These are phyloP conservation scores for Colletotrichum gloeosporioides DNA, from an alignment of 2,329 filamentous ascomycete species.

Conservation along the genomic window DNA sequence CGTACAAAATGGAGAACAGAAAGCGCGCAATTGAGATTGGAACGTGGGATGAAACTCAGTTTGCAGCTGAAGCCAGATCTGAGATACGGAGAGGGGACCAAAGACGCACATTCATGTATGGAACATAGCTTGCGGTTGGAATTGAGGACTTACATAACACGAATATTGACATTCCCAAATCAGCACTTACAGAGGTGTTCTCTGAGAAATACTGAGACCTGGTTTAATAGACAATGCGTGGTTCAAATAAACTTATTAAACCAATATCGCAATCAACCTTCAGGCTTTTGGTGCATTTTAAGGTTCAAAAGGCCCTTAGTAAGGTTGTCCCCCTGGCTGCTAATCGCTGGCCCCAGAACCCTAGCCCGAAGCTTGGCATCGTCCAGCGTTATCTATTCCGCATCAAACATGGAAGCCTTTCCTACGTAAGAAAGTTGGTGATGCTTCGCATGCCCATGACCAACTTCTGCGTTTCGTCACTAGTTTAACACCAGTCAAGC, in stretches of 20 bases:
- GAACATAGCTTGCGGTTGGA: background rate
- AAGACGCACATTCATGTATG: constrained; percentile 7
- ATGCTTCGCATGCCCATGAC: background rate
- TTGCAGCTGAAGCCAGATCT: background rate
- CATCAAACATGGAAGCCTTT: background rate
- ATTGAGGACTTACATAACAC: background rate
- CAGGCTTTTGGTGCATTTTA: background rate
- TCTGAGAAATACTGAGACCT: background rate
- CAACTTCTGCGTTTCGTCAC: background rate
- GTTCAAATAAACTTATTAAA: background rate
- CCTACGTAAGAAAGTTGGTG: background rate
- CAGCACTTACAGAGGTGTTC: background rate
- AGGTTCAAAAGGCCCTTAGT: background rate
- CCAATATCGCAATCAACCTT: background rate
- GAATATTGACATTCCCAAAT: background rate
- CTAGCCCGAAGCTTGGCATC: background rate
- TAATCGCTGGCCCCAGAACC: background rate
- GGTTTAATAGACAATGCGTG: background rate
- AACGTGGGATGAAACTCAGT: constrained; percentile 18
- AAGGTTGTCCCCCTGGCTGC: background rate
- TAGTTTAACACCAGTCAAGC: background rate
- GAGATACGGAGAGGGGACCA: constrained; percentile 6
- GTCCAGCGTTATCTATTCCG: background rate
- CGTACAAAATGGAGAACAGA: constrained; percentile 24
- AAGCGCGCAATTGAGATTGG: constrained; percentile 10